Evolutionary conservation across 2,329 filamentous ascomycete species (phyloP), one percentile per base, ranked within the genome.

Genomic region (Talaromyces verruculosus): DNA sequence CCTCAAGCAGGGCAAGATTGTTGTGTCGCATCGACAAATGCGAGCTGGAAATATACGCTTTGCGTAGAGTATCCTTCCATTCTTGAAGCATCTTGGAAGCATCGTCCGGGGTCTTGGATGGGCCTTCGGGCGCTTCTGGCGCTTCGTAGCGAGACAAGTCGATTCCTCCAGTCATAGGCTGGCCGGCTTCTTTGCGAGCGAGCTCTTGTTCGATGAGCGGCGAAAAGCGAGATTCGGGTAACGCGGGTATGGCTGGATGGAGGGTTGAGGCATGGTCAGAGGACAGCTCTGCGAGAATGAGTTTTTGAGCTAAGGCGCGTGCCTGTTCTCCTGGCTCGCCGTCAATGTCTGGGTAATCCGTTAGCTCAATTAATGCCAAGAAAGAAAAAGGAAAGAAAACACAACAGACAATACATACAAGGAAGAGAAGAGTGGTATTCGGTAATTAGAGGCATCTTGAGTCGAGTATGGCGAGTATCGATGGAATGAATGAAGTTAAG

Each of bases 61-160:
- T 81, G 61, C 81, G 80, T 58, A 89, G 75, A 1, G 82, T 81
- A 43, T 79, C 72, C 61, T 79, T 80, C 85, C 85, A 87, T 66
- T 80, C 78, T 53, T 77, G 74, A 19, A 80, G 68, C 0, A 81
- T 71, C 6, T 76, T 73, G 5, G 71, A 63, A 37, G 70, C 65
- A 17, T 72, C 71, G 45, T 72, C 71, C 45, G 69, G 68, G 8
- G 74, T 71, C 47, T 73, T 72, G 13, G 77, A 72, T 39, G 79
- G 73, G 43, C 79, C 79, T 47, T 79, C 80, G 15, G 86, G 82
- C 39, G 86, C 79, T 22, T 91, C 86, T 41, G 92, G 87, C 2
- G 89, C 87, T 79, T 97, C 91, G 85, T 98, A 98, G 71, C 93
- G 92, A 51, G 85, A 81, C 19, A 92, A 83, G 77, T 97, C 91